Evolutionary conservation across 2,329 filamentous ascomycete species (phyloP).

Genomic region (Pyrenochaeta sp.): DNA sequence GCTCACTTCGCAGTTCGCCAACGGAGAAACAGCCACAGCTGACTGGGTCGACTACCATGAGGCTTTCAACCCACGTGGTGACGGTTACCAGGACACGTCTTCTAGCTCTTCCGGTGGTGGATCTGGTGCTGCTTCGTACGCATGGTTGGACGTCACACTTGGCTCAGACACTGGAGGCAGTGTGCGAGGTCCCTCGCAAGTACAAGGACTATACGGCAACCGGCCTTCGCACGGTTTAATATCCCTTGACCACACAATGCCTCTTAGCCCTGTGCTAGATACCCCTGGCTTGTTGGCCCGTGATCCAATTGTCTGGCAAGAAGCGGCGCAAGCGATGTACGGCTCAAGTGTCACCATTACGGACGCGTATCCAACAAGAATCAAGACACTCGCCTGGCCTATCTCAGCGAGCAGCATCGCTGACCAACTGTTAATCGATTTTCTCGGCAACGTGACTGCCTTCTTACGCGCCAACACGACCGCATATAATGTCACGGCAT

Average conservation of each 20-base stretch:
- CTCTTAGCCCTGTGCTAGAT: constrained; percentile 58
- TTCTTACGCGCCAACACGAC: constrained; percentile 54
- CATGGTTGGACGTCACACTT: constrained; percentile 61
- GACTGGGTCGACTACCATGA: constrained; percentile 60
- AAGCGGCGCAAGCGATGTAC: constrained; percentile 57
- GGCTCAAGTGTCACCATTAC: constrained; percentile 54
- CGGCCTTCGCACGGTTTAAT: constrained; percentile 59
- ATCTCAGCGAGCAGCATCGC: constrained; percentile 37
- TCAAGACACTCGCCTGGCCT: constrained; percentile 56
- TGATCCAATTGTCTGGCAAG: constrained; percentile 55
- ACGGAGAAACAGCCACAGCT: constrained; percentile 58
- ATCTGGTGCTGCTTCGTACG: constrained; percentile 55
- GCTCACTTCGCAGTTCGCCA: constrained; percentile 57
- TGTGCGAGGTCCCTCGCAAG: constrained; percentile 58
- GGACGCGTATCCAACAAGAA: constrained; percentile 52
- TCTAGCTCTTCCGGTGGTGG: constrained; percentile 59
- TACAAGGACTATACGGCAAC: constrained; percentile 62
- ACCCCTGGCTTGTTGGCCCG: constrained; percentile 58
- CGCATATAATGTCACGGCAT: constrained; percentile 46
- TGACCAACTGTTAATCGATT: constrained; percentile 52
- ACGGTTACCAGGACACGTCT: constrained; percentile 56
- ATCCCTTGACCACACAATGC: constrained; percentile 58
- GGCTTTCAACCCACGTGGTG: constrained; percentile 55
- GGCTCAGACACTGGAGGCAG: constrained; percentile 62
- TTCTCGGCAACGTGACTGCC: constrained; percentile 53